Percentiles rank a stretch among this genome's conserved stretches.
Evolutionary conservation across 495 filamentous ascomycete species (phyloP).

Genomic region (Neurospora sp.): DNA sequence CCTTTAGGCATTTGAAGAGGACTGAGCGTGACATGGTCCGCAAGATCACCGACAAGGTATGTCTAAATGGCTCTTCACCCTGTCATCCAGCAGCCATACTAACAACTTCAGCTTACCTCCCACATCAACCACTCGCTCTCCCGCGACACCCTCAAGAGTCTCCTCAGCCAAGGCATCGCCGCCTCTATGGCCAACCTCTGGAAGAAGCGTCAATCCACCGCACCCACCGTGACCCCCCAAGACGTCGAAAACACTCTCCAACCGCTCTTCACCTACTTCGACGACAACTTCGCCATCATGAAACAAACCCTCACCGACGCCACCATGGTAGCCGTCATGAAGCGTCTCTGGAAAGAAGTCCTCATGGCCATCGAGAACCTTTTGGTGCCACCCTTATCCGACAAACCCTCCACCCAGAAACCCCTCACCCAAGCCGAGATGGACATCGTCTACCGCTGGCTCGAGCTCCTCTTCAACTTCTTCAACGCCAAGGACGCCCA

Average conservation of each 20-base stretch:
- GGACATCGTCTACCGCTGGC: slow-evolving; percentile 92
- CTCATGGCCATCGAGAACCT: slow-evolving; percentile 82
- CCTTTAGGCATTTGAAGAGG: slow-evolving; percentile 87
- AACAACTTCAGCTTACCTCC: slow-evolving; percentile 59
- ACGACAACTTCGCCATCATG: slow-evolving; percentile 99
- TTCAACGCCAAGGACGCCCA: slow-evolving; percentile 92
- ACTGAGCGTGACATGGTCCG: slow-evolving; percentile 97
- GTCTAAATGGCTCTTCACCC: slow-evolving; percentile 8
- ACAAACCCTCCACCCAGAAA: slow-evolving; percentile 85
- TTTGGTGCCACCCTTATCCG: slow-evolving; percentile 87
- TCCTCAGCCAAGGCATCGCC: slow-evolving; percentile 66
- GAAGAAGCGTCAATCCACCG: slow-evolving; percentile 42
- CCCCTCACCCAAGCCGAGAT: slow-evolving; percentile 82
- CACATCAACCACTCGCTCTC: slow-evolving; percentile 91
- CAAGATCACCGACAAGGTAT: slow-evolving; percentile 93
- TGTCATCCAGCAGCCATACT: slow-evolving; percentile 5
- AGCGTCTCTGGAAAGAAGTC: slow-evolving; percentile 95
- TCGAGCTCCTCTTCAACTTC: slow-evolving; percentile 84
- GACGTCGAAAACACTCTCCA: slow-evolving; percentile 76
- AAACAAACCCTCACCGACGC: slow-evolving; percentile 86
- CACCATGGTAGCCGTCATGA: slow-evolving; percentile 97
- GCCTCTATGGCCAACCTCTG: slow-evolving; percentile 76
- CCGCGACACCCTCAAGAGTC: slow-evolving; percentile 59
- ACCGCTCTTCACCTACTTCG: slow-evolving; percentile 92
- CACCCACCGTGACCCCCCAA: slow-evolving; percentile 49